Percentiles rank a stretch among this genome's conserved stretches.
Evolutionary conservation across 2,329 filamentous ascomycete genomes (phyloP).

Genomic region (Davidsoniella australis): DNA sequence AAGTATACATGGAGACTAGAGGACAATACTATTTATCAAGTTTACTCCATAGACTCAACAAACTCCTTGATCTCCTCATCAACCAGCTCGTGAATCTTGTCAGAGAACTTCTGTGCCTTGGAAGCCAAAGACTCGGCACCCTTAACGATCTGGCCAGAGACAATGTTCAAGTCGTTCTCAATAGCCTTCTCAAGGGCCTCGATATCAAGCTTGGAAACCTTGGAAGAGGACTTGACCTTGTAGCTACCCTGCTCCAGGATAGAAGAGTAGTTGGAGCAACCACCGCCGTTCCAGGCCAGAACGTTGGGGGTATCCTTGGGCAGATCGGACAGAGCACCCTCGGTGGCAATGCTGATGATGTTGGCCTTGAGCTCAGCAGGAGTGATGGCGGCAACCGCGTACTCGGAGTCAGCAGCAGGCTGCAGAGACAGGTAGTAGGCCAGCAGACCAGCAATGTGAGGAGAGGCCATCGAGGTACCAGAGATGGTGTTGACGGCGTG

Average conservation of each 20-base stretch:
- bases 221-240: constrained; percentile 33
- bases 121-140: constrained; percentile 32
- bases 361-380: constrained; percentile 87
- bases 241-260: constrained; percentile 64
- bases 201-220: constrained; percentile 28
- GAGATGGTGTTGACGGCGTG: constrained; percentile 97
- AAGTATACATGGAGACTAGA: no score
- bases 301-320: constrained; percentile 80
- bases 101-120: constrained; percentile 44
- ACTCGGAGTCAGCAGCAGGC: constrained; percentile 77
- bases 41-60: constrained; percentile 9
- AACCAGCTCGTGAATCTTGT: constrained; percentile 45
- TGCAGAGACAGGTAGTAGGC: constrained; percentile 97
- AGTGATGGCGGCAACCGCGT: constrained; percentile 73
- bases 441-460: constrained; percentile 87
- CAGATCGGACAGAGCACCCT: constrained; percentile 62
- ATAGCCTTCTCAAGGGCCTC: constrained; percentile 44
- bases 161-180: constrained; percentile 41
- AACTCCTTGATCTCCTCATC: constrained; percentile 45
- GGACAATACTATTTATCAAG: no score
- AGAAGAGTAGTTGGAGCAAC: constrained; percentile 73
- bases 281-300: constrained; percentile 97
- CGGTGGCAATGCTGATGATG: constrained; percentile 68
- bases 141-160: constrained; percentile 39
- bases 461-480: constrained; percentile 97